Conservation (phyloP, 768 basidiomycete species). For the Leucocoprinus birnbaumii region DNA sequence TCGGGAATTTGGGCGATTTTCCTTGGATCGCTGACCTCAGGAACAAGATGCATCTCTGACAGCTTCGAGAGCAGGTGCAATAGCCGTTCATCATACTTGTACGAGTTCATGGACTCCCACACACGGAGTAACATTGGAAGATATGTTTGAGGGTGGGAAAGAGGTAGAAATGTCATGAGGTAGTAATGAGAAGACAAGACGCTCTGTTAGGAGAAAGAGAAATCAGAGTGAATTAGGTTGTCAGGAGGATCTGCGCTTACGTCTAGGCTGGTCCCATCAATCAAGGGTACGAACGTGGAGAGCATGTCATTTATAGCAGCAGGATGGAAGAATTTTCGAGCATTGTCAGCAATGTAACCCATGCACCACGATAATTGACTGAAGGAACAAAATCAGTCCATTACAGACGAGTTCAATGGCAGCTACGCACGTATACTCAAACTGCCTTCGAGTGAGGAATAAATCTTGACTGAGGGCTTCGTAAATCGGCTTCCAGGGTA, state of each 20-base stretch:
- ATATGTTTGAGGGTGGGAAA: conserved; percentile 83
- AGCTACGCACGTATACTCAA: conserved; percentile 66
- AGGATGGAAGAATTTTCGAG: conserved; percentile 86
- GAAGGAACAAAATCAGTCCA: conserved; percentile 6
- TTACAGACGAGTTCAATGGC: background rate
- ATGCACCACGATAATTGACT: conserved; percentile 79
- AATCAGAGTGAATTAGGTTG: conserved; percentile 9
- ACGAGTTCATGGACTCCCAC: conserved; percentile 89
- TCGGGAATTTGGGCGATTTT: conserved; percentile 65
- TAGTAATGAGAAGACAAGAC: conserved; percentile 83
- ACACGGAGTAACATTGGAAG: conserved; percentile 79
- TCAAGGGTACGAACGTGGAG: conserved; percentile 73
- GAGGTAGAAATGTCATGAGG: conserved; percentile 81
- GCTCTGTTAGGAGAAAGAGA: conserved; percentile 40
- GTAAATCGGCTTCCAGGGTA: conserved; percentile 82
- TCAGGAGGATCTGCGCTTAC: conserved; percentile 36
- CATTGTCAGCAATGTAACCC: conserved; percentile 65
- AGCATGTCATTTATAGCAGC: conserved; percentile 87
- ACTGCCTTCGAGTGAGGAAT: conserved; percentile 73
- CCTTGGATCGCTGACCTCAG: conserved; percentile 71
- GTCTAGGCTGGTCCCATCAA: conserved; percentile 74
- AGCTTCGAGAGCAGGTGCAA: conserved; percentile 78
- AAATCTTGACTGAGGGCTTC: conserved; percentile 69
- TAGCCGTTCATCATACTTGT: conserved; percentile 88
- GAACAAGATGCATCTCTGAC: conserved; percentile 78